Evolutionary conservation across 2,329 filamentous ascomycete genomes (phyloP).

Genomic region (Thermomyces lanuginosus): DNA sequence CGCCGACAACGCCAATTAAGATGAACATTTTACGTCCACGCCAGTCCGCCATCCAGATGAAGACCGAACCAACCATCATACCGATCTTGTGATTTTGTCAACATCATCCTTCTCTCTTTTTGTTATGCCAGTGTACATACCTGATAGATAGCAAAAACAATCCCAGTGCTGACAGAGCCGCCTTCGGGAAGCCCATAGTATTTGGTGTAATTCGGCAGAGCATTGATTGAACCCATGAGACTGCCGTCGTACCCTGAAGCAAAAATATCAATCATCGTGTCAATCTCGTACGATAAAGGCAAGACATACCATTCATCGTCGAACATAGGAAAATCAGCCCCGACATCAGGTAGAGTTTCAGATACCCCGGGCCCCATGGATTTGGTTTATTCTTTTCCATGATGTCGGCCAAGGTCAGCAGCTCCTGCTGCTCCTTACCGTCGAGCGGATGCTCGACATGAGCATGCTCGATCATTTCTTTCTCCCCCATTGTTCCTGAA

Average conservation of each 20-base stretch:
- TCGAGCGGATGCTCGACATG: too few species aligned
- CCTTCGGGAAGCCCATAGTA: conserved; percentile 21
- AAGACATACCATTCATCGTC: conserved; percentile 11
- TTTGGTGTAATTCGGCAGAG: conserved; percentile 2
- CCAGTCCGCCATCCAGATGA: conserved; percentile 31
- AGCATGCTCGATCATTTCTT: too few species aligned
- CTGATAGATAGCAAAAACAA: conserved; percentile 37
- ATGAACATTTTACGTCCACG: conserved; percentile 24
- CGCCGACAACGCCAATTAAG: conserved; percentile 17
- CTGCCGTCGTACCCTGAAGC: conserved; percentile 6
- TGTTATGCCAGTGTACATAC: too few species aligned
- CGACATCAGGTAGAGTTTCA: conserved; percentile 8
- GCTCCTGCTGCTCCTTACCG: too few species aligned
- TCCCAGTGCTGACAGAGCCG: conserved; percentile 24
- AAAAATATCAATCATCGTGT: too few species aligned
- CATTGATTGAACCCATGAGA: conserved; percentile 5
- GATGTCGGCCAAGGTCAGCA: too few species aligned
- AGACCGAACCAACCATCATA: conserved; percentile 28
- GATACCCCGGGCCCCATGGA: conserved; percentile 8
- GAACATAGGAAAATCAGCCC: conserved; percentile 9
- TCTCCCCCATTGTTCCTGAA: too few species aligned
- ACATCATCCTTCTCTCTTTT: too few species aligned
- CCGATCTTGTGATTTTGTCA: conserved; percentile 32
- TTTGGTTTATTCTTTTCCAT: too few species aligned
- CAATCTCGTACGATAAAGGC: too few species aligned